phyloP scores from a whole-genome alignment of 75 land plant genomes.

The Cunninghamia lanceolata region DNA sequence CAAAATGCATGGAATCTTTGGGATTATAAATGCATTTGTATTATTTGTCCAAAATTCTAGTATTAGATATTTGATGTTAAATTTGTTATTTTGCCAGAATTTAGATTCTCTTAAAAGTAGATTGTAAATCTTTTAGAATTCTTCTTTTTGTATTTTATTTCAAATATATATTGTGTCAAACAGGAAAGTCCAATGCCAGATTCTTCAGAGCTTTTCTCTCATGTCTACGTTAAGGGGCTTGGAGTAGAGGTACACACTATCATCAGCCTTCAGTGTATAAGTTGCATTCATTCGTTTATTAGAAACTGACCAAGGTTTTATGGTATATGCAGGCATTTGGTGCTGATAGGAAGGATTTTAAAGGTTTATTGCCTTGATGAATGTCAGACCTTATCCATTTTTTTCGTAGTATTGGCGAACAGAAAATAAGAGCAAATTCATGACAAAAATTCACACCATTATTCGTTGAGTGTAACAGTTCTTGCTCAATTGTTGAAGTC shows the following conservation, averaged over 20 bases:
- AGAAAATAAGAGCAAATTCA: not conserved
- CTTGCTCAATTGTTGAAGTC: not conserved
- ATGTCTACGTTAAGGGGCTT: constrained; percentile 77
- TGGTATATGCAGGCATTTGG: constrained; percentile 56
- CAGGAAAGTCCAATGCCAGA: constrained; percentile 96
- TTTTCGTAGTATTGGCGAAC: not conserved
- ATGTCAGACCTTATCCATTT: not conserved
- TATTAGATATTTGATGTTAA: not conserved
- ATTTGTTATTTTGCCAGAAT: not conserved
- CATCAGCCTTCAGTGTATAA: not conserved
- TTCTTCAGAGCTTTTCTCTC: constrained; percentile 68
- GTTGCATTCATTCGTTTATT: not conserved
- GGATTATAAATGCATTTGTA: not conserved
- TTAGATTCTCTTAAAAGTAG: not conserved
- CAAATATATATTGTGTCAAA: constrained; percentile 4
- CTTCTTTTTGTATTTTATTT: not conserved
- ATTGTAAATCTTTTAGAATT: not conserved
- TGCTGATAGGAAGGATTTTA: constrained; percentile 78
- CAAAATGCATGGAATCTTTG: not conserved
- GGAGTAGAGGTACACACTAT: constrained; percentile 59
- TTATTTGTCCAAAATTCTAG: not conserved
- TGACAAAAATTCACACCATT: not conserved
- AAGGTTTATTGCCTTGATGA: constrained; percentile 58
- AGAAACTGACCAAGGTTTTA: not conserved
- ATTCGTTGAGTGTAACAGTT: not conserved